phyloP scores from a whole-genome alignment of 768 basidiomycete genomes.

The Suillus subalutaceus region DNA sequence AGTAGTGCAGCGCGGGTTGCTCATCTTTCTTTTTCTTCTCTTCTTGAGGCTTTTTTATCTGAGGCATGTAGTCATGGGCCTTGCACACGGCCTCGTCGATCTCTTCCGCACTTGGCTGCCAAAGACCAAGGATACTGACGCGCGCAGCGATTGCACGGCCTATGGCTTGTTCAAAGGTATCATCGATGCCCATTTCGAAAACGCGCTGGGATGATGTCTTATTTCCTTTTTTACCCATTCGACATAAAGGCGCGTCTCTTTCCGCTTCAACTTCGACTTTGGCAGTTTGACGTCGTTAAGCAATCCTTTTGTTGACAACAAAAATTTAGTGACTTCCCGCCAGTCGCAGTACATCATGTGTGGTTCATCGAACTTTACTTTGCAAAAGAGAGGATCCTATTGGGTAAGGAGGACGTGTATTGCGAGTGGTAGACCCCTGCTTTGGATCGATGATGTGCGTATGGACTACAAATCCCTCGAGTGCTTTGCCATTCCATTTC shows the following conservation, averaged over 20 bases:
- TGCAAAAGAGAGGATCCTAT: constrained; percentile 90
- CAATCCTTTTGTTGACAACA: constrained; percentile 24
- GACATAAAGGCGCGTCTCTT: constrained; percentile 79
- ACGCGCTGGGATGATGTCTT: constrained; percentile 41
- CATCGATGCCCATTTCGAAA: constrained; percentile 66
- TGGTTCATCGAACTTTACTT: constrained; percentile 98
- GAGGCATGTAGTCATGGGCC: too few relatives aligned
- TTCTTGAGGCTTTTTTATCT: too few relatives aligned
- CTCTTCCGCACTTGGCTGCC: neutral
- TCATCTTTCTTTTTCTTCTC: too few relatives aligned
- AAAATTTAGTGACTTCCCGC: neutral
- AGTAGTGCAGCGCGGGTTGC: too few relatives aligned
- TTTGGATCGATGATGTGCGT: constrained; percentile 37
- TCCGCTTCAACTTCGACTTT: constrained; percentile 68
- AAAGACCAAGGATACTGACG: neutral
- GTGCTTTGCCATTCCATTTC: constrained; percentile 78
- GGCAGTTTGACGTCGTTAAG: constrained; percentile 46
- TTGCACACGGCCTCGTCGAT: too few relatives aligned
- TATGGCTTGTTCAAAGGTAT: constrained; percentile 25
- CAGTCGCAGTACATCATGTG: constrained; percentile 42
- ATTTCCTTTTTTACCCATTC: constrained; percentile 77
- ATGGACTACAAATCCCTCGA: constrained; percentile 78
- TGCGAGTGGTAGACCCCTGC: constrained; percentile 29
- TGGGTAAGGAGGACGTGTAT: constrained; percentile 62
- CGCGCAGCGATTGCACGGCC: neutral